Base-by-base conservation (phyloP, 73 alveolate species). In the Paramecium biaurelia region DNA sequence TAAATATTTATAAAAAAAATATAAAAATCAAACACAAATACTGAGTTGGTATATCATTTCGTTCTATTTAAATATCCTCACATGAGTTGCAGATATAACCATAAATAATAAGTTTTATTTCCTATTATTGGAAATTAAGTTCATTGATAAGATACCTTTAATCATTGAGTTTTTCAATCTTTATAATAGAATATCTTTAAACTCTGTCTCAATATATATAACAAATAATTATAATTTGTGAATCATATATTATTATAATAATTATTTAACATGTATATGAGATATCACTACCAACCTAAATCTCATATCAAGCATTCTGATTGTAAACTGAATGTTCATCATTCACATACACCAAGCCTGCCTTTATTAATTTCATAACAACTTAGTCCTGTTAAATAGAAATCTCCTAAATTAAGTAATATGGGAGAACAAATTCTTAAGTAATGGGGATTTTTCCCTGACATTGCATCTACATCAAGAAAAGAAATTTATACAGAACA, bases 361-460 rank as follows among this genome's bases (percentile, higher is more conserved):
- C 84, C 84, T 6, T 26, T 11, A 63, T 32, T 63, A 30, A 3
- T 10, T 10, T 9, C 21, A 11, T 32, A 10, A 5, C 26, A 30
- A 32, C 24, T 63, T 11, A 63, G 84, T 63, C 84, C 84, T 1
- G 84, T 63, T 4, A 63, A 63, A 63, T 32, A 53, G 30, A 53
- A 53, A 53, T 53, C 68, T 1, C 68, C 68, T n/a, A 26, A 63
- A 63, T 63, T 63, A 63, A 63, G 84, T 63, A 63, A 63, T 26
- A 30, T 63, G 41, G 84, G 84, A n/a, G 84, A 63, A 63, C 47
- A 63, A 24, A 63, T 63, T 4, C 20, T 63, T 1, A 63, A 63
- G 84, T 2, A 63, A 12, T 63, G 84, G 84, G 84, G 84, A 30
- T 63, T 63, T 63, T 63, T 63, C 30, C 84, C 84, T 30, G 84